phyloP scores from a whole-genome alignment of 2,329 filamentous ascomycete genomes.

The Colletotrichum euphorbiae region DNA sequence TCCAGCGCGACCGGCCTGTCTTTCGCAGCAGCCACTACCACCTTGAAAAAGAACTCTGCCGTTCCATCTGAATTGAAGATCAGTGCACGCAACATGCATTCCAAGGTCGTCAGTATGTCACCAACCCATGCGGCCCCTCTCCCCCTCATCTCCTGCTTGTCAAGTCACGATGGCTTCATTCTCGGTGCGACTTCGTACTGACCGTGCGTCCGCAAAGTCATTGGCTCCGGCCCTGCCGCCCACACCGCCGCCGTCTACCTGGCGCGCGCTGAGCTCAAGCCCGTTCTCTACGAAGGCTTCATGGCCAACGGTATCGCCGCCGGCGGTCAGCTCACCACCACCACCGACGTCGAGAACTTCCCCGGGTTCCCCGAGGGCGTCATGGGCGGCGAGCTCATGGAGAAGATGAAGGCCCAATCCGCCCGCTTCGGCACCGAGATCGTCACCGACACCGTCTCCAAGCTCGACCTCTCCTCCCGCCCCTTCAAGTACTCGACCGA shows the following conservation, averaged over 20 bases:
- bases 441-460: slow-evolving; percentile 90
- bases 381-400: slow-evolving; percentile 91
- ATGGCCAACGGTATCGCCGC: slow-evolving; percentile 96
- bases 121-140: slow-evolving; percentile 37
- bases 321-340: slow-evolving; percentile 96
- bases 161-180: slow-evolving; percentile 25
- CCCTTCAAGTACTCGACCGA: slow-evolving; percentile 97
- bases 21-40: slow-evolving; percentile 74
- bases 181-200: not conserved
- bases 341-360: slow-evolving; percentile 98
- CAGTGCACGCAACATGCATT: slow-evolving; percentile 80
- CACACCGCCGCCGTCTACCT: slow-evolving; percentile 98
- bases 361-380: slow-evolving; percentile 93
- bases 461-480: slow-evolving; percentile 83
- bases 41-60: slow-evolving; percentile 66
- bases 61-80: slow-evolving; percentile 51
- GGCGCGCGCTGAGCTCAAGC: slow-evolving; percentile 92
- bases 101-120: slow-evolving; percentile 86
- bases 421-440: slow-evolving; percentile 93
- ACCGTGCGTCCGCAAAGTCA: slow-evolving; percentile 59
- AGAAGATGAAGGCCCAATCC: slow-evolving; percentile 92
- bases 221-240: slow-evolving; percentile 95
- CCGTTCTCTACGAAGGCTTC: slow-evolving; percentile 97
- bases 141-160: not conserved
- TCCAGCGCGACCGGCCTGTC: slow-evolving; percentile 79